A percentile compares a stretch with the other conserved stretches of the same genome.
Conservation (phyloP, 2,329 filamentous ascomycete species). For the Didymella pomorum region DNA sequence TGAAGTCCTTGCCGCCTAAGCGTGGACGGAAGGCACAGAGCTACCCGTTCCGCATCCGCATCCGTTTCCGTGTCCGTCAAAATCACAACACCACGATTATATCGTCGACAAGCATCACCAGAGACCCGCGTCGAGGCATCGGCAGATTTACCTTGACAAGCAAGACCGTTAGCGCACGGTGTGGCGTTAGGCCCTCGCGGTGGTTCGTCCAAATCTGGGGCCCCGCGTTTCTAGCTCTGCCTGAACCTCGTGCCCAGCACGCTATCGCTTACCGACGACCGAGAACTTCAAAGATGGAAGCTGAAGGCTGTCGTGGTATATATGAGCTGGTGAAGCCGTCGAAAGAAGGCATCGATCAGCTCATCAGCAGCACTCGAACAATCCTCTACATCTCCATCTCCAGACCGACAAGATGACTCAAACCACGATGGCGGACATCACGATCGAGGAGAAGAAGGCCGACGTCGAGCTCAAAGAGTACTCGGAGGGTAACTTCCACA, state of each 20-base stretch:
- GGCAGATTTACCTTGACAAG: not conserved
- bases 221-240: constrained; percentile 27
- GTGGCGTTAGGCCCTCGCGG: constrained; percentile 14
- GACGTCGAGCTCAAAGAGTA: constrained; percentile 31
- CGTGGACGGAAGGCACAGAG: not conserved
- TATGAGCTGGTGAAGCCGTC: constrained; percentile 7
- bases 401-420: not conserved
- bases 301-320: constrained; percentile 4
- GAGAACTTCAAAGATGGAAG: constrained; percentile 4
- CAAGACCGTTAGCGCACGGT: constrained; percentile 7
- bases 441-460: constrained; percentile 24
- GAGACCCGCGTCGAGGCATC: not conserved
- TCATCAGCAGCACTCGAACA: not conserved
- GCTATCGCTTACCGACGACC: constrained; percentile 10
- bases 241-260: constrained; percentile 4
- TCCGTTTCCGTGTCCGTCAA: not conserved
- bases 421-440: constrained; percentile 24
- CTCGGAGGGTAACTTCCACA: constrained; percentile 17
- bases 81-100: not conserved
- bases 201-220: constrained; percentile 28
- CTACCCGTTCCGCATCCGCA: not conserved
- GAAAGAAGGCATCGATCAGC: not conserved
- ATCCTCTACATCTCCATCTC: not conserved
- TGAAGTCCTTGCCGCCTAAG: not conserved
- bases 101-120: not conserved